Percentiles rank a stretch among this genome's conserved stretches.
Evolutionary conservation across 345 rosid species (phyloP).

Genomic region (Hypericum perforatum): DNA sequence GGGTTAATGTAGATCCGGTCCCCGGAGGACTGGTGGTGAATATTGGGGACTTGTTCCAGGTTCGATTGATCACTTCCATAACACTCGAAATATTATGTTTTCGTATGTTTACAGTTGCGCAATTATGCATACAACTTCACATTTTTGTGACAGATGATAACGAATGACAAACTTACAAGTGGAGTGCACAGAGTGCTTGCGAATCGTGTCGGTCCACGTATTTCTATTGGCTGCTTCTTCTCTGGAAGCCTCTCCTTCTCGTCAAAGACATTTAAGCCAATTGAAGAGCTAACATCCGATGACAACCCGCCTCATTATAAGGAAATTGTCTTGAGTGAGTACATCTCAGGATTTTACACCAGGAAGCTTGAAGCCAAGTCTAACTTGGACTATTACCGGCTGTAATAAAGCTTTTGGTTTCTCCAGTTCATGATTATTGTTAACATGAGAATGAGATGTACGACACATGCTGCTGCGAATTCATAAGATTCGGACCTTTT

Average conservation of each 20-base stretch:
- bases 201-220: conserved; percentile 14
- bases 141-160: too few relatives aligned
- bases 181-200: conserved; percentile 20
- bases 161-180: conserved; percentile 17
- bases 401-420: conserved; percentile 8
- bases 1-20: conserved; percentile 15
- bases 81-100: too few relatives aligned
- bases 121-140: too few relatives aligned
- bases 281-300: conserved; percentile 24
- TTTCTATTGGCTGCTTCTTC: conserved; percentile 19
- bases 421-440: conserved; percentile 1
- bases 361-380: conserved; percentile 15
- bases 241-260: conserved; percentile 5
- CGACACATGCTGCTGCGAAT: too few relatives aligned
- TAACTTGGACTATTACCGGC: conserved; percentile 8
- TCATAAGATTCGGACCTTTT: too few relatives aligned
- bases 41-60: conserved; percentile 18
- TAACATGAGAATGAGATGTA: too few relatives aligned
- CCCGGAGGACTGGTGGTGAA: conserved; percentile 14
- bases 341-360: conserved; percentile 6
- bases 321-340: conserved; percentile 14
- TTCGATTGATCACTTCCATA: too few relatives aligned
- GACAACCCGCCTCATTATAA: conserved; percentile 18
- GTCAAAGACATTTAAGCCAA: conserved; percentile 14
- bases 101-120: too few relatives aligned